Base-by-base conservation (phyloP, 257 asterid genomes). In the Petrea volubilis region DNA sequence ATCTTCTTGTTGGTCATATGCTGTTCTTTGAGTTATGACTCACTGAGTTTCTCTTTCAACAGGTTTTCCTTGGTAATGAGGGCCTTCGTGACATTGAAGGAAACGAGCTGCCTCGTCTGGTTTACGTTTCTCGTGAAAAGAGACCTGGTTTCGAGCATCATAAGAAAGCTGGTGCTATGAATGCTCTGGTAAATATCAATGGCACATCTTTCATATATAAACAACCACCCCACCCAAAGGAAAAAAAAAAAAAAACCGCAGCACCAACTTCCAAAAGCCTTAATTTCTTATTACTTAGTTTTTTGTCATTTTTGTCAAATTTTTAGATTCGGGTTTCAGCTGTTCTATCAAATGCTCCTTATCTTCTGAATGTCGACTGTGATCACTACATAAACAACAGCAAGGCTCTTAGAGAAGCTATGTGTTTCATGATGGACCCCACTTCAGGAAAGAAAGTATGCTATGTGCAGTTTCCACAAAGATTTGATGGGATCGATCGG, bases 371-470 rank as follows among this genome's bases (percentile, higher is more conserved):
- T 44, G 97, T 93, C 21, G 97, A 93, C 75, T 93, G 98, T 50
- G 97, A 93, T 78, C 97, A 93, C 81, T 93, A 93, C 85, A 88
- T 93, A 74, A 93, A 93, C 80, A 93, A 93, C 76, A 82, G 96
- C 87, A 93, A 89, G 82, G 98, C 96, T 12, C 70, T 93, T 74
- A 82, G 96, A 78, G 98, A 93, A 81, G 88, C 98, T 24, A 93
- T 93, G 98, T 93, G 98, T 75, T 87, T 93, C 88, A 74, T 93
- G 95, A 93, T 93, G 98, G 98, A 93, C 63, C 98, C 98, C 67
- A 90, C 81, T 24, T 84, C 86, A 2, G 98, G 98, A 72, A 90
- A 87, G 86, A 88, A 86, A 83, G 79, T 92, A 59, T 90, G 98
- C 82, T 92, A 90, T 34, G 98, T 92, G 73, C 98, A 93, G 77